These are phyloP conservation scores for Alternaria conjuncta DNA, from an alignment of 2,329 filamentous ascomycete genomes.

Conservation along the genomic window DNA sequence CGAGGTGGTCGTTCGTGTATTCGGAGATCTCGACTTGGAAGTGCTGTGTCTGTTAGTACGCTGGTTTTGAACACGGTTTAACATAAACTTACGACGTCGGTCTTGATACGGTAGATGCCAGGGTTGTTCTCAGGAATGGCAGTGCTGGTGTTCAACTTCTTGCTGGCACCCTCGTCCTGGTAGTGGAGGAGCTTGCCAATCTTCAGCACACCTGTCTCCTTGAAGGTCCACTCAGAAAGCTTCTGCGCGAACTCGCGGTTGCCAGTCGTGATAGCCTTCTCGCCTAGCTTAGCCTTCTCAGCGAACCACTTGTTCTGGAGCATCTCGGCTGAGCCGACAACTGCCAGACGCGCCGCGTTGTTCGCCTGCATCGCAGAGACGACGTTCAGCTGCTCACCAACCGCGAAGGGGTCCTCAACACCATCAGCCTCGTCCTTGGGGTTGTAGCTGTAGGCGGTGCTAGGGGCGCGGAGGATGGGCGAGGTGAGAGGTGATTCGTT, in stretches of 20 bases:
- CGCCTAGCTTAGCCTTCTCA: constrained; percentile 67
- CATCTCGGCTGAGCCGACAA: constrained; percentile 86
- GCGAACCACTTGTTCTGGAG: constrained; percentile 90
- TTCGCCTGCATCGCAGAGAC: constrained; percentile 88
- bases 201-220: constrained; percentile 87
- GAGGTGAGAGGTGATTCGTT: constrained; percentile 75
- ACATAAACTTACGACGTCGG: constrained; percentile 78
- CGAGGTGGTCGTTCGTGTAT: constrained; percentile 75
- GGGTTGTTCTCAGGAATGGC: constrained; percentile 69
- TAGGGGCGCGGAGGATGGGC: constrained; percentile 81
- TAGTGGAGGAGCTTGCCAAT: constrained; percentile 85
- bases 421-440: constrained; percentile 79
- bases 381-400: constrained; percentile 81
- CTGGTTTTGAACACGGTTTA: neutral
- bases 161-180: constrained; percentile 61
- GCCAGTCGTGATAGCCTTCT: constrained; percentile 67
- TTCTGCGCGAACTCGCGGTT: constrained; percentile 88
- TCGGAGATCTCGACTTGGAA: constrained; percentile 91
- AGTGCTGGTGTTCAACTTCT: constrained; percentile 47
- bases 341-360: constrained; percentile 87
- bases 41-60: constrained; percentile 59
- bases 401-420: constrained; percentile 83
- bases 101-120: constrained; percentile 92
- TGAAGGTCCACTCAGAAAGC: constrained; percentile 93
- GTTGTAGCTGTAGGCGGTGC: constrained; percentile 92